These are phyloP conservation scores for Chrysosphaeria jannelii DNA, from an alignment of 2,329 filamentous ascomycete genomes.

Conservation along the genomic window DNA sequence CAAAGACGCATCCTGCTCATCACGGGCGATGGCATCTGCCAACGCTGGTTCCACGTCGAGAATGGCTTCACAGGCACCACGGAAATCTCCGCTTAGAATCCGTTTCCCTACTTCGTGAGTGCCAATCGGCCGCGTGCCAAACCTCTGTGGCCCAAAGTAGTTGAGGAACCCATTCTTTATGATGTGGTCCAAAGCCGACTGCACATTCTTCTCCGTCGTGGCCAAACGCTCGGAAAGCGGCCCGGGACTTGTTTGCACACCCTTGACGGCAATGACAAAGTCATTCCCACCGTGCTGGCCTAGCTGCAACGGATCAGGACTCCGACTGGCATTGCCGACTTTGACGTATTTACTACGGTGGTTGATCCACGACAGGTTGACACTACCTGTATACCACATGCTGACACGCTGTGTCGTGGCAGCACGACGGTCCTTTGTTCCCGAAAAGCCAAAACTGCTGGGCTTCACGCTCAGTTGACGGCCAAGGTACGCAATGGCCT, in stretches of 20 bases:
- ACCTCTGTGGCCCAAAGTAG: constrained; percentile 92
- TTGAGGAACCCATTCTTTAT: constrained; percentile 65
- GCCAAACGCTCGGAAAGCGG: constrained; percentile 17
- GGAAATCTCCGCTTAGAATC: constrained; percentile 55
- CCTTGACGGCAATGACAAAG: constrained; percentile 73
- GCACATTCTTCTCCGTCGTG: constrained; percentile 18
- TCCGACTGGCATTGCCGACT: constrained; percentile 60
- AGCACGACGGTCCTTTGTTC: constrained; percentile 71
- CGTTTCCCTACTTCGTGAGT: constrained; percentile 65
- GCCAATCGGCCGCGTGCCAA: constrained; percentile 62
- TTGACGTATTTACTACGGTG: constrained; percentile 27
- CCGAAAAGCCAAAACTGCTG: constrained; percentile 45
- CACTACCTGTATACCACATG: constrained; percentile 17
- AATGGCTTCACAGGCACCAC: constrained; percentile 44
- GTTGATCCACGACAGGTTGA: constrained; percentile 36
- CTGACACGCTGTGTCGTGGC: constrained; percentile 65
- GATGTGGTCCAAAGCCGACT: constrained; percentile 33
- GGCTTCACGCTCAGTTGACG: constrained; percentile 43
- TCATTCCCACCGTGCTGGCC: constrained; percentile 74
- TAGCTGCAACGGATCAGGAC: constrained; percentile 39
- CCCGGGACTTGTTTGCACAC: constrained; percentile 30
- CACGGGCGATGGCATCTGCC: constrained; percentile 5
- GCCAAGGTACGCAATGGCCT: constrained; percentile 48
- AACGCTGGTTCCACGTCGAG: constrained; percentile 39
- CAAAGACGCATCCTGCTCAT: constrained; percentile 13